A percentile compares a stretch with the other conserved stretches of the same genome.
These are phyloP conservation scores for Hypocreales sp. DNA, from an alignment of 2,329 filamentous ascomycete genomes.

Conservation along the genomic window DNA sequence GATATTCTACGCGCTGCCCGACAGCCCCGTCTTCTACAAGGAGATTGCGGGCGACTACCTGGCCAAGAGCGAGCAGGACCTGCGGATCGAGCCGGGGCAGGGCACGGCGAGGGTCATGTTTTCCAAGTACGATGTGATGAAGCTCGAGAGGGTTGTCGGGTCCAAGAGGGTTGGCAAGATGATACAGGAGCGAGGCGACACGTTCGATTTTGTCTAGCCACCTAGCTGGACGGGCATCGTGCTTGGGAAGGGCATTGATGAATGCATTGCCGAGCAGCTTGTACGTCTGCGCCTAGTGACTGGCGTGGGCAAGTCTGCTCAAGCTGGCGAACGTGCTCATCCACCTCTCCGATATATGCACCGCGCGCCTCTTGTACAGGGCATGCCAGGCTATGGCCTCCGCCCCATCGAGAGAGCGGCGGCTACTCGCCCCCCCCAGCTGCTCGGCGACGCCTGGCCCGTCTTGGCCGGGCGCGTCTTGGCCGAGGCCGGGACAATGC, in stretches of 20 bases:
- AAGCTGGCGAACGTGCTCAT: too few species aligned
- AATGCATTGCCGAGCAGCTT: too few species aligned
- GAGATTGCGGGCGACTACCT: constrained; percentile 61
- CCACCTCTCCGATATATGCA: too few species aligned
- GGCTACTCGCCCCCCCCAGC: too few species aligned
- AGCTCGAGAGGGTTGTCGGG: constrained; percentile 77
- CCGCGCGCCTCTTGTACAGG: too few species aligned
- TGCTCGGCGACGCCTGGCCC: constrained; percentile 1
- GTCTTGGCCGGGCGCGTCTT: constrained; percentile 3
- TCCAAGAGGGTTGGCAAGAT: constrained; percentile 68
- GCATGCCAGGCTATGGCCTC: too few species aligned
- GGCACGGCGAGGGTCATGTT: constrained; percentile 54
- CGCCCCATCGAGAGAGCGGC: too few species aligned
- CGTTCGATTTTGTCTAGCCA: constrained; percentile 77
- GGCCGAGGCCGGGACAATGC: constrained; percentile 12
- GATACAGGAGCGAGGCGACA: constrained; percentile 72
- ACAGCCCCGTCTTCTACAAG: constrained; percentile 70
- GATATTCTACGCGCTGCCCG: constrained; percentile 81
- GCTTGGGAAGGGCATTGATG: too few species aligned
- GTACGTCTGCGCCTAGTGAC: too few species aligned
- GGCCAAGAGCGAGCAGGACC: constrained; percentile 39
- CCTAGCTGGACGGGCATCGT: too few species aligned
- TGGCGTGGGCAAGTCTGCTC: too few species aligned
- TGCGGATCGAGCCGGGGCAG: constrained; percentile 38
- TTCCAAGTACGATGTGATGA: constrained; percentile 78